Conservation (phyloP, 305 asterid genomes). For the Rubia balearica region DNA sequence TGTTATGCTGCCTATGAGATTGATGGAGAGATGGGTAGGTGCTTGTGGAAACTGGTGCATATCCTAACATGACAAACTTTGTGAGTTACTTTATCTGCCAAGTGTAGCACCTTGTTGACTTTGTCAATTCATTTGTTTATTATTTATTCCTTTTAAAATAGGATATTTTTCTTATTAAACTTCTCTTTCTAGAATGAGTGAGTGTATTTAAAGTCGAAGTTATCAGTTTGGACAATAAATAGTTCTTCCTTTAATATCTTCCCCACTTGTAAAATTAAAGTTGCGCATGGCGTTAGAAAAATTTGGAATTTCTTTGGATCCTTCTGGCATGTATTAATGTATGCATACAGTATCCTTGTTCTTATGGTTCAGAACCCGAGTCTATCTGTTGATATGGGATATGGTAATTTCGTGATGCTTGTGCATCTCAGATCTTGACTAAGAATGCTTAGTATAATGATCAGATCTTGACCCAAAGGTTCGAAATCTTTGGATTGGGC, state of each 20-base stretch:
- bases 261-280: background rate
- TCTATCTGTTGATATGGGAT: too few relatives aligned
- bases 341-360: too few relatives aligned
- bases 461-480: too few relatives aligned
- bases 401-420: too few relatives aligned
- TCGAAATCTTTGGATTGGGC: too few relatives aligned
- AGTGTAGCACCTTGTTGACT: background rate
- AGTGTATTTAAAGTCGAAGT: background rate
- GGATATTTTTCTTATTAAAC: background rate
- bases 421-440: too few relatives aligned
- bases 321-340: background rate
- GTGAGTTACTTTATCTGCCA: too few relatives aligned
- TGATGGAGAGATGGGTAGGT: background rate
- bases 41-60: background rate
- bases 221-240: background rate
- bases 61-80: constrained; percentile 14
- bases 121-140: background rate
- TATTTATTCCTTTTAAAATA: background rate
- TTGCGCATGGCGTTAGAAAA: background rate
- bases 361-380: too few relatives aligned
- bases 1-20: background rate
- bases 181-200: background rate
- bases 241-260: background rate
- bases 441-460: too few relatives aligned
- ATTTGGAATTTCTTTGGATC: background rate